Percentiles rank a stretch among this genome's conserved stretches.
phyloP scores from a whole-genome alignment of 2,329 filamentous ascomycete genomes.

The Colletotrichum sp. region DNA sequence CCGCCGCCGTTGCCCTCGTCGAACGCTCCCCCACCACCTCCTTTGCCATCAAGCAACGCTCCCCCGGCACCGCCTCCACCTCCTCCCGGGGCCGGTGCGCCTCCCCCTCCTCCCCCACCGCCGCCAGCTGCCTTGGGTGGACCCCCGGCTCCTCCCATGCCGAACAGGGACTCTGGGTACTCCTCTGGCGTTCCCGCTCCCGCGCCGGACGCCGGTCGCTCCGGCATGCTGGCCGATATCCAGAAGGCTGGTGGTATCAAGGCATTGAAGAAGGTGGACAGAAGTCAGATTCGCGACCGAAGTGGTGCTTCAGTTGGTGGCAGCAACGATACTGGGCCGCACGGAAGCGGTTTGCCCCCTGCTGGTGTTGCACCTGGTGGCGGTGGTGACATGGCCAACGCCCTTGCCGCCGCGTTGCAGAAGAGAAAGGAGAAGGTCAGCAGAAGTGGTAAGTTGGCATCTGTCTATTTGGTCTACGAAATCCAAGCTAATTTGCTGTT shows the following conservation, averaged over 20 bases:
- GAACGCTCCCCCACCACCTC: constrained; percentile 39
- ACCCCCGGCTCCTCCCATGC: constrained; percentile 58
- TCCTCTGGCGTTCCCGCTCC: constrained; percentile 57
- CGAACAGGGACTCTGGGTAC: constrained; percentile 64
- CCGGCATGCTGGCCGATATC: constrained; percentile 73
- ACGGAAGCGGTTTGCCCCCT: constrained; percentile 56
- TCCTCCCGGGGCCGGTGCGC: constrained; percentile 40
- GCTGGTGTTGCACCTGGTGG: constrained; percentile 55
- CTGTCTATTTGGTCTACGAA: background rate
- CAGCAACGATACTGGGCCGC: constrained; percentile 50
- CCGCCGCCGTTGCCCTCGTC: constrained; percentile 40
- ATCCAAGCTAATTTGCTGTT: constrained; percentile 5
- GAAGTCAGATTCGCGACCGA: constrained; percentile 72
- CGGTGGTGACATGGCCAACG: constrained; percentile 78
- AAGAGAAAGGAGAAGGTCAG: constrained; percentile 94
- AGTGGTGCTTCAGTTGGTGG: constrained; percentile 64
- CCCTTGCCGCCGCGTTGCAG: constrained; percentile 76
- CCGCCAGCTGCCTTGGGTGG: constrained; percentile 39
- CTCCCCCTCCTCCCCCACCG: constrained; percentile 39
- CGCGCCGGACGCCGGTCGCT: constrained; percentile 50
- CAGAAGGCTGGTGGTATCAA: constrained; percentile 71
- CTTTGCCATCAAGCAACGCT: constrained; percentile 37
- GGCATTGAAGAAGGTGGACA: constrained; percentile 77
- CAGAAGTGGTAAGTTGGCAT: constrained; percentile 79
- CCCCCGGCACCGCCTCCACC: constrained; percentile 42